Percentiles rank a stretch among this genome's conserved stretches.
Conservation (phyloP, 768 basidiomycete species). For the Dioszegia crocea region DNA sequence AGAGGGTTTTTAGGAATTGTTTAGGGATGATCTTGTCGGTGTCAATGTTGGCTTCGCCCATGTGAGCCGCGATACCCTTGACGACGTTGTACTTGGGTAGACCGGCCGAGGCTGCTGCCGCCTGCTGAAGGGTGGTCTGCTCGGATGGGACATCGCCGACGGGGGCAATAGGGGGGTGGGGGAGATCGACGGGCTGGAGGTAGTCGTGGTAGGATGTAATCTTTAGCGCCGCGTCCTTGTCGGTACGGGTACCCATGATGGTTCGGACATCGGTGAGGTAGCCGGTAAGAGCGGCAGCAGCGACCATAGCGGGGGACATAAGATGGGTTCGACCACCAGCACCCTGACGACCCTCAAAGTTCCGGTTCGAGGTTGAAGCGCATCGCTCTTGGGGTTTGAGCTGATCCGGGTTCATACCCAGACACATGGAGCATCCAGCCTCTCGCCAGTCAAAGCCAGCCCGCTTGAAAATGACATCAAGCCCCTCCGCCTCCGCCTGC, state of each 20-base stretch:
- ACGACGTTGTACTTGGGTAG: conserved; percentile 64
- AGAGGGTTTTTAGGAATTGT: conserved; percentile 86
- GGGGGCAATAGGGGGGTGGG: conserved; percentile 55
- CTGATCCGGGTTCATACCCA: conserved; percentile 94
- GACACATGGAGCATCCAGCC: conserved; percentile 92
- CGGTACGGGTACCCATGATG: conserved; percentile 58
- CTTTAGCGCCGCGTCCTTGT: conserved; percentile 59
- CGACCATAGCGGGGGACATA: conserved; percentile 86
- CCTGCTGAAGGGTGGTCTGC: conserved; percentile 32
- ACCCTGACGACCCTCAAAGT: conserved; percentile 85
- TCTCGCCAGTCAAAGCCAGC: conserved; percentile 95
- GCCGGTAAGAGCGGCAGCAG: conserved; percentile 81
- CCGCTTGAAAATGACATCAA: conserved; percentile 78
- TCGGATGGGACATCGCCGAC: conserved; percentile 30
- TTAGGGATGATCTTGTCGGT: conserved; percentile 94
- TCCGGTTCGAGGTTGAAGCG: conserved; percentile 87
- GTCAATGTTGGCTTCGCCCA: conserved; percentile 79
- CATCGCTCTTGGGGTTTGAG: conserved; percentile 74
- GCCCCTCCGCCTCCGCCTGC: conserved; percentile 83
- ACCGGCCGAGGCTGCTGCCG: conserved; percentile 46
- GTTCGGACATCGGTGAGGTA: conserved; percentile 80
- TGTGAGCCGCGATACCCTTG: conserved; percentile 68
- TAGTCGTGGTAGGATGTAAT: conserved; percentile 68
- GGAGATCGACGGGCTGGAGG: conserved; percentile 64
- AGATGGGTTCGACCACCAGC: conserved; percentile 85